Base-by-base conservation (phyloP, 148 eudicot species). In the Fagopyrum esculentum region DNA sequence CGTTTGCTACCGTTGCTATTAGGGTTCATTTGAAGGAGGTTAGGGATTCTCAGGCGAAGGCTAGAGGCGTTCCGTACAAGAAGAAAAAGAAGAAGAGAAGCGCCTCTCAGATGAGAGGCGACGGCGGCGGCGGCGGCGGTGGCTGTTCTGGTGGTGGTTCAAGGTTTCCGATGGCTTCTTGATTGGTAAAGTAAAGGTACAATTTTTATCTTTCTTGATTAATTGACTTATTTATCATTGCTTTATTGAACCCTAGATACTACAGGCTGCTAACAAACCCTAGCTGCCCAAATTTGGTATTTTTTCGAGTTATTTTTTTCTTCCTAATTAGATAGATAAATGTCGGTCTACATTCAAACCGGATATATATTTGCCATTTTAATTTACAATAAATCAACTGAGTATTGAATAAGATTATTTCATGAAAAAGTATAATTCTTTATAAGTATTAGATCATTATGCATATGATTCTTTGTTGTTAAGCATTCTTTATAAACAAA, bases 41-140 rank as follows among this genome's bases (percentile, higher is more conserved):
- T 56, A 83, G 87, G 72, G 88, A 87, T 68, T 83, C 86, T 0
- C 90, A 87, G 56, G 85, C 90, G 4, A 85, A 85, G 82, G 90
- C 90, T 0, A 69, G 90, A 9, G 90, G 90, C 1, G 86, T 87
- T 2, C 90, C 88, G 1, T 87, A 87, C 26, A 87, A 87, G 85
- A 87, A 87, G 84, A 87, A 85, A 75, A 85, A 83, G 80, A 86
- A 82, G 84, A 83, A 69, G 82, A 85, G 54, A 71, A 61, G 16
- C 13, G 68, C 63, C 9, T 45, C 29, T 22, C 55, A 15, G 51
- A 49, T 49, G 51, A 10, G 56, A 15, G 59, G 5, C 29, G 74
- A 5, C 2, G 57, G 40, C 12, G 74, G 35, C 1, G 60, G 26
- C 9, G 59, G 46, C 16, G 19, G 71, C 19, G n/a, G n/a, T n/a